phyloP scores from a whole-genome alignment of 2,329 filamentous ascomycete species.

The Pseudocercospora pini-densiflorae region DNA sequence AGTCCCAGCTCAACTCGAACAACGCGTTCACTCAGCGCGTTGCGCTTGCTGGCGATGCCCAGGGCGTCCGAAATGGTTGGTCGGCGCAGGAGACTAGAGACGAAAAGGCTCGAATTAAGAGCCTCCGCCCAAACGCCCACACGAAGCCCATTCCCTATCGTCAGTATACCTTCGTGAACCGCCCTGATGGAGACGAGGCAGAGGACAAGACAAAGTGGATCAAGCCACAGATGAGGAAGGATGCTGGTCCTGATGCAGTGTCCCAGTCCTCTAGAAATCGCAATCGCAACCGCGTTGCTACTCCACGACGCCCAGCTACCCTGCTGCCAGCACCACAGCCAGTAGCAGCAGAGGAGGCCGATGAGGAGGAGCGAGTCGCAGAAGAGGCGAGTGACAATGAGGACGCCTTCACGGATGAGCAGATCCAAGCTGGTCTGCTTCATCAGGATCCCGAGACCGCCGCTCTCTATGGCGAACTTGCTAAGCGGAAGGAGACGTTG shows the following conservation, averaged over 20 bases:
- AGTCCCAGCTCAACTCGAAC: not conserved
- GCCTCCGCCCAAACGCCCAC: not conserved
- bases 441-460: not conserved
- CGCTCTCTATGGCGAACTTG: not conserved
- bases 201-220: not conserved
- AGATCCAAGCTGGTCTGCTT: not conserved
- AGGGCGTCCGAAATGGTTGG: not conserved
- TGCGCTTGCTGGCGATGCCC: not conserved
- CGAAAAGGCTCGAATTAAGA: not conserved
- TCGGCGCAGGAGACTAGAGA: not conserved
- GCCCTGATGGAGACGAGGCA: not conserved
- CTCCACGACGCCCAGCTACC: not conserved
- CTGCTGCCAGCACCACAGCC: not conserved
- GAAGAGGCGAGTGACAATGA: not conserved
- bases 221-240: not conserved
- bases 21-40: not conserved
- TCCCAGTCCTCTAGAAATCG: not conserved
- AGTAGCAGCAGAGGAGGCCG: not conserved
- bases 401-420: not conserved
- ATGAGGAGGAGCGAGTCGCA: not conserved
- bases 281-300: not conserved
- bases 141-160: not conserved
- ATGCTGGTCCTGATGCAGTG: not conserved
- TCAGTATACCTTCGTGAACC: not conserved
- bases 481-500: not conserved